A percentile compares a stretch with the other conserved stretches of the same genome.
These are phyloP conservation scores for Macrophomina pseudophaseolina DNA, from an alignment of 2,329 filamentous ascomycete species.

Conservation along the genomic window DNA sequence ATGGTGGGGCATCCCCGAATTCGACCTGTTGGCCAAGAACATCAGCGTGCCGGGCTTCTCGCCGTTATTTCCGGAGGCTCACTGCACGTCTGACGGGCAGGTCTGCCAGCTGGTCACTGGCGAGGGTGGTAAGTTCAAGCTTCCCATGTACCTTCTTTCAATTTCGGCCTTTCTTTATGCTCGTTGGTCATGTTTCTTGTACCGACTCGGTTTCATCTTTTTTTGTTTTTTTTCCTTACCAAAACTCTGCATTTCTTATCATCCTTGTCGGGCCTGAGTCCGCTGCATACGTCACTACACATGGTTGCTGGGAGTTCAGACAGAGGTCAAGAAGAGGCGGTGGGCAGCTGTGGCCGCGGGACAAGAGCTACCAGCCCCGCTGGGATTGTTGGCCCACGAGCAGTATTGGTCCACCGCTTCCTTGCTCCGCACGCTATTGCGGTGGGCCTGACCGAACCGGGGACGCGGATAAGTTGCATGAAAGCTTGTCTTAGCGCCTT, in stretches of 20 bases:
- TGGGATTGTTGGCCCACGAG: background rate
- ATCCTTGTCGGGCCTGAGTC: background rate
- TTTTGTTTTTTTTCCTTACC: background rate
- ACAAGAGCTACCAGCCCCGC: background rate
- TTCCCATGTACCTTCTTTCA: background rate
- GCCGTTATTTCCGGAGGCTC: constrained; percentile 66
- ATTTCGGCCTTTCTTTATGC: background rate
- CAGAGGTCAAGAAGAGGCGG: constrained; percentile 2
- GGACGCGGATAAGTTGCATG: background rate
- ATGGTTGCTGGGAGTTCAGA: background rate
- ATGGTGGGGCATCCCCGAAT: constrained; percentile 64
- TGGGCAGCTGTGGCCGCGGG: background rate
- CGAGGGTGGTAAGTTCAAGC: constrained; percentile 47
- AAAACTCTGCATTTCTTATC: background rate
- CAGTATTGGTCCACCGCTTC: too few species aligned
- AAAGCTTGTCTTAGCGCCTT: background rate
- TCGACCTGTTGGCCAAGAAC: constrained; percentile 62
- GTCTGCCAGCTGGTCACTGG: constrained; percentile 74
- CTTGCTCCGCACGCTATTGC: background rate
- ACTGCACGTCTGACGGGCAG: constrained; percentile 65
- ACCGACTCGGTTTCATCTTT: background rate
- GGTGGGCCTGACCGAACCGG: constrained; percentile 2
- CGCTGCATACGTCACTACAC: background rate
- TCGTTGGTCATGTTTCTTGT: background rate
- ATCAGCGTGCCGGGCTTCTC: constrained; percentile 67